Evolutionary conservation across 2,329 filamentous ascomycete species (phyloP), one percentile per base, ranked within the genome.

Genomic region (Chaetothyriales sp.): DNA sequence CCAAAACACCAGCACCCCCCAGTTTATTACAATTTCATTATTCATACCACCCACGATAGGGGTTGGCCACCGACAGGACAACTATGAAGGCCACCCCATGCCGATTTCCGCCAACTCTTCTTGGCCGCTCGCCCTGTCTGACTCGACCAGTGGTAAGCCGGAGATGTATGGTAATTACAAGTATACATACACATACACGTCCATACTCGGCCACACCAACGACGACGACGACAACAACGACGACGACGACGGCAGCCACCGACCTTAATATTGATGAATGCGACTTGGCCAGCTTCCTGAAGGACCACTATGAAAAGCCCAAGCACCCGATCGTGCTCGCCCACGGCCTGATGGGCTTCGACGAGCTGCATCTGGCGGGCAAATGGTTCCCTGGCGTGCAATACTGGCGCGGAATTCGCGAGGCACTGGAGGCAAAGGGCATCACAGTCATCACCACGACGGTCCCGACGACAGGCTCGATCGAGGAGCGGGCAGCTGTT

Each of bases 311-410:
- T 63, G 66, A 77, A 77, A 62, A 66, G 7, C 75, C 72, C 43
- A 75, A 76, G 60, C 62, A 80, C 58, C 76, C 78, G 1, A 73
- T 82, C 49, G 73, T 82, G 47, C 74, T 82, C 8, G 79, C 79
- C 3, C 79, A 82, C 64, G 79, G 79, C n/a, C 69, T 82, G 9
- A 66, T 82, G 18, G 79, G 79, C n/a, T 82, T 82, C 62, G 76
- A 80, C 57, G 77, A 81, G 60, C 63, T 81, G 8, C 75, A 70
- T 15, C 66, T 79, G 4, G 75, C 70, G 2, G 77, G 78, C 0
- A 63, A 64, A 10, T 66, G 68, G 39, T 62, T 80, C 5, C 79
- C 78, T 0, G 75, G 76, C 0, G 69, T 82, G 19, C 73, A 79
- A 49, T 82, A 82, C 61, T 82, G 79, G 79, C 72, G 78, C 44